These are phyloP conservation scores for Trichosporon faecale DNA, from an alignment of 1,284 basidiomycete genomes.

Conservation along the genomic window DNA sequence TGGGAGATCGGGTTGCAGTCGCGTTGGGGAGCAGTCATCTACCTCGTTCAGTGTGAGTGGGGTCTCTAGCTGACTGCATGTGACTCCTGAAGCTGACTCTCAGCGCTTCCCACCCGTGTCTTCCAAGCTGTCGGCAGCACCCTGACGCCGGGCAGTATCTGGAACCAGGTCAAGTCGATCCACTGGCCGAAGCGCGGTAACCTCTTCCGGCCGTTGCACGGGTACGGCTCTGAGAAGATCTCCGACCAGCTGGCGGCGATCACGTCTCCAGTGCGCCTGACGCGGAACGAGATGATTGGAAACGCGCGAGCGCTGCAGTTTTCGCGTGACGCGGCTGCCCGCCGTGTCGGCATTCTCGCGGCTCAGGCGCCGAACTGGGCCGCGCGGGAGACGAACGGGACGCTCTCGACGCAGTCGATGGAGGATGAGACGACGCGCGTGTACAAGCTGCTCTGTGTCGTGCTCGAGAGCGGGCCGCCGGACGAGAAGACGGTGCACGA, in stretches of 20 bases:
- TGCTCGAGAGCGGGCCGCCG: conserved; percentile 33
- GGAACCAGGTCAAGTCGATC: conserved; percentile 24
- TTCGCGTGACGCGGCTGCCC: conserved; percentile 38
- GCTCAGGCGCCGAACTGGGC: conserved; percentile 43
- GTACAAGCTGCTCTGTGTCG: conserved; percentile 40
- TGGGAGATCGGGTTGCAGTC: conserved; percentile 42
- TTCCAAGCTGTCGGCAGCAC: conserved; percentile 29
- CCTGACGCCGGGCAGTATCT: conserved; percentile 10
- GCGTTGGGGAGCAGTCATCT: conserved; percentile 35
- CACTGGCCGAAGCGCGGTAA: conserved; percentile 19
- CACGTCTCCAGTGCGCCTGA: conserved; percentile 44
- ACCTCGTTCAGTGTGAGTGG: conserved; percentile 49
- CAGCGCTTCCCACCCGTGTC: conserved; percentile 49
- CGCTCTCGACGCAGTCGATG: conserved; percentile 23
- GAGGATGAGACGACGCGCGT: conserved; percentile 39
- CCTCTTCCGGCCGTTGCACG: conserved; percentile 23
- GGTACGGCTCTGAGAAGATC: background rate
- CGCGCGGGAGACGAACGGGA: conserved; percentile 3
- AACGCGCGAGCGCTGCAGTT: conserved; percentile 34
- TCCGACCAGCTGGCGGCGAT: conserved; percentile 30
- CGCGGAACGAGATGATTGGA: conserved; percentile 45
- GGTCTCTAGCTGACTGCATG: background rate
- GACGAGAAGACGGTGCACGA: conserved; percentile 5
- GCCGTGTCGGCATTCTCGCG: conserved; percentile 43
- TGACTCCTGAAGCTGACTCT: conserved; percentile 9